Base-by-base conservation (phyloP, 345 rosid species). In the Orychophragmus violaceus region DNA sequence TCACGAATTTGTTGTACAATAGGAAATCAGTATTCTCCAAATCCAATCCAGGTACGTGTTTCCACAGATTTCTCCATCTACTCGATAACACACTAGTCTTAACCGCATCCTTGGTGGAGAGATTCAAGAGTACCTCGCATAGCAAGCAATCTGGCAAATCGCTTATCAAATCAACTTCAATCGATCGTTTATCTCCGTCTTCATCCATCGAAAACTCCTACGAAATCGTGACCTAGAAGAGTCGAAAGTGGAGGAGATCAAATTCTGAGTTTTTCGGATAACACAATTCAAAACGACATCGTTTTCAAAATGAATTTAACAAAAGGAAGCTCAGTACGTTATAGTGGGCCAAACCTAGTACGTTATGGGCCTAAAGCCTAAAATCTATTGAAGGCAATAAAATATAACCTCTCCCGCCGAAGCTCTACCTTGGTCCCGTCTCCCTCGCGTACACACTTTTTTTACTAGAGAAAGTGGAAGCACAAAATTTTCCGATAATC, bases 331-430 rank as follows among this genome's bases (percentile, higher is more conserved):
- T n/a, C n/a, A n/a, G n/a, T n/a, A n/a, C n/a, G n/a, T n/a, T n/a
- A n/a, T n/a, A n/a, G n/a, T n/a, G n/a, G n/a, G n/a, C n/a, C n/a
- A n/a, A n/a, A n/a, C n/a, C n/a, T 29, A 29, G 12, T 41, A 27
- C 5, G 1, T 25, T 6, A 59, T 61, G 55, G 62, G 56, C 62
- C 49, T 44, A 17, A 36, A 56, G 62, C 41, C 41, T n/a, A 54
- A 22, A 14, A 1, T 1, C 1, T 5, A 27, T 13, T 4, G 17
- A 56, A 21, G 36, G 28, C 18, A 21, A 42, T 5, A 22, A 24
- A 2, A 63, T 5, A 23, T 39, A 30, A 17, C 11, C 23, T 44
- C 59, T 49, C 70, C 74, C 80, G 56, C 71, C 74, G 70, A 48
- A 6, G 23, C 35, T 59, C 21, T 30, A 5, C 8, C 39, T 13